Percentiles rank a stretch among this genome's conserved stretches.
phyloP scores from a whole-genome alignment of 1,284 basidiomycete species.

The Mycosarcoma mackinlayi region DNA sequence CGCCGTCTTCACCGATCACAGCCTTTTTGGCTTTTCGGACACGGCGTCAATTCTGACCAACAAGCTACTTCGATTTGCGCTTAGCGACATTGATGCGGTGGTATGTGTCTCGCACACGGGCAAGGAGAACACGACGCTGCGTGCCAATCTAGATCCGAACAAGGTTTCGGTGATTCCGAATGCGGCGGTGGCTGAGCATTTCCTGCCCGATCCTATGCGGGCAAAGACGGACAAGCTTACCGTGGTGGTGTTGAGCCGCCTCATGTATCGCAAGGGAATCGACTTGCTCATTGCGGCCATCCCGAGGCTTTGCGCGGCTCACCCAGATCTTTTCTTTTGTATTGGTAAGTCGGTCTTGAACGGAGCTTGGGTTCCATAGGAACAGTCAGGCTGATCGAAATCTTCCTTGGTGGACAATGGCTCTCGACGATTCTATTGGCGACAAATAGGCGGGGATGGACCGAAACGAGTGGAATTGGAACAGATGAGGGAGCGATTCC shows the following conservation, averaged over 20 bases:
- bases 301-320: slow-evolving; percentile 84
- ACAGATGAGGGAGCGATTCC: slow-evolving; percentile 92
- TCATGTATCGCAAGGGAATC: slow-evolving; percentile 96
- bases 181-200: slow-evolving; percentile 87
- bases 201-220: slow-evolving; percentile 74
- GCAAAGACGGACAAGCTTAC: slow-evolving; percentile 72
- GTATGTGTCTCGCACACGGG: slow-evolving; percentile 97
- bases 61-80: slow-evolving; percentile 85
- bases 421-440: too few species aligned
- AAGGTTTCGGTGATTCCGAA: slow-evolving; percentile 79
- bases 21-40: slow-evolving; percentile 93
- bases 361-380: too few species aligned
- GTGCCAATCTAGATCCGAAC: slow-evolving; percentile 74
- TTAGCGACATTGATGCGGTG: slow-evolving; percentile 90
- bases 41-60: slow-evolving; percentile 96
- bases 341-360: slow-evolving; percentile 75
- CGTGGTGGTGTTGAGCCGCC: slow-evolving; percentile 91
- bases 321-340: slow-evolving; percentile 86
- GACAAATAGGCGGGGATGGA: slow-evolving; percentile 84
- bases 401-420: neutral
- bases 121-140: slow-evolving; percentile 89
- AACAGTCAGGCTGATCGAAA: neutral
- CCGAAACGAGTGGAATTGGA: slow-evolving; percentile 94
- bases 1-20: slow-evolving; percentile 96
- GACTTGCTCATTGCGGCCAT: slow-evolving; percentile 92